These are phyloP conservation scores for Thermomyces lanuginosus DNA, from an alignment of 2,329 filamentous ascomycete species.

Conservation along the genomic window DNA sequence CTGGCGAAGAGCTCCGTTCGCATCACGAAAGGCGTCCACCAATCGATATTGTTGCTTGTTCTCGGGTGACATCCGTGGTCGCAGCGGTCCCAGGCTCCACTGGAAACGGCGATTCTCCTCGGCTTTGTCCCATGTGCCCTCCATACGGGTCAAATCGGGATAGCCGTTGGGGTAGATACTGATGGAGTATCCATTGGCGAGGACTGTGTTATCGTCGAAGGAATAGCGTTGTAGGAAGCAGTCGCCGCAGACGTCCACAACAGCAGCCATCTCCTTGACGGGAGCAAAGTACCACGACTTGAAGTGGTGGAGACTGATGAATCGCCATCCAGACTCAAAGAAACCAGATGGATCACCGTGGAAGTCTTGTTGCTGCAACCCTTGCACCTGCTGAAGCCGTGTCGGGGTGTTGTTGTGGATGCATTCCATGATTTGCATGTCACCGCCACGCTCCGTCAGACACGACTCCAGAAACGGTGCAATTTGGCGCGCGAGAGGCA, in stretches of 20 bases:
- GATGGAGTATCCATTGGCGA: conserved; percentile 30
- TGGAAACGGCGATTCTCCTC: conserved; percentile 27
- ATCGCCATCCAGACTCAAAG: conserved; percentile 28
- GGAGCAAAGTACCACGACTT: conserved; percentile 30
- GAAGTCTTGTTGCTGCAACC: no score
- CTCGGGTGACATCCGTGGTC: no score
- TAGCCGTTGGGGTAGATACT: conserved; percentile 24
- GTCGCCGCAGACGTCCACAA: conserved; percentile 25
- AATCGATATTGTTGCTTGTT: no score
- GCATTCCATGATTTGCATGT: no score
- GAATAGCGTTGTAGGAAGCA: conserved; percentile 29
- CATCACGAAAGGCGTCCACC: no score
- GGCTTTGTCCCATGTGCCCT: conserved; percentile 32
- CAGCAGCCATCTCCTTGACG: conserved; percentile 29
- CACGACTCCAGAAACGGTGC: no score
- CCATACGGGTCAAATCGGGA: conserved; percentile 25
- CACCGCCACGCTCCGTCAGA: no score
- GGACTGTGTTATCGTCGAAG: conserved; percentile 19
- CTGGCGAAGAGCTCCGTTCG: no score
- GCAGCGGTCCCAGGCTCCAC: conserved; percentile 23
- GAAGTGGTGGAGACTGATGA: conserved; percentile 31
- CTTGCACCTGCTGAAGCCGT: no score
- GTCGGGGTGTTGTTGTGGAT: no score
- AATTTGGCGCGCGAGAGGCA: no score
- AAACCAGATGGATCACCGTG: conserved; percentile 26